A percentile compares a stretch with the other conserved stretches of the same genome.
Evolutionary conservation across 345 rosid genomes (phyloP).

Genomic region (Populus simonii): DNA sequence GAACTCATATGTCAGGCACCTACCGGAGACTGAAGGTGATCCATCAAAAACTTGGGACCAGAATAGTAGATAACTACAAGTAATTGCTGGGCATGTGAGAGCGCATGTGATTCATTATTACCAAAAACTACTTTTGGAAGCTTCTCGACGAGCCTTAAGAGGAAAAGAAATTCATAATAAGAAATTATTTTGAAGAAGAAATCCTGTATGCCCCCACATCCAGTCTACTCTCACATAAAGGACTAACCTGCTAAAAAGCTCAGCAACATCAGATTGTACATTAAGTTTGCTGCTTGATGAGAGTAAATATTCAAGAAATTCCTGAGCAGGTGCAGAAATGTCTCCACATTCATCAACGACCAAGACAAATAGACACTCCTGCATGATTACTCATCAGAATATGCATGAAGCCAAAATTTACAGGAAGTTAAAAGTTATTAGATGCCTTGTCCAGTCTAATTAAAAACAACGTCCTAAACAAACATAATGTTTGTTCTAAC

Average conservation of each 20-base stretch:
- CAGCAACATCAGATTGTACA: conserved; percentile 49
- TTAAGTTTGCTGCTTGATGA: conserved; percentile 33
- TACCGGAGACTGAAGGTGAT: conserved; percentile 87
- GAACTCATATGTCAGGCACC: conserved; percentile 18
- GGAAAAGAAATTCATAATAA: conserved; percentile 7
- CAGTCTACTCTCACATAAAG: conserved; percentile 16
- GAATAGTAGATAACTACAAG: conserved; percentile 74
- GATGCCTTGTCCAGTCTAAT: no score
- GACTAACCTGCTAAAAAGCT: conserved; percentile 66
- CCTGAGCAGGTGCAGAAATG: conserved; percentile 65
- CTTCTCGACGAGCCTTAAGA: conserved; percentile 68
- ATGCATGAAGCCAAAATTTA: conserved; percentile 10
- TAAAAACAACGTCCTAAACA: no score
- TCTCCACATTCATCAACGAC: conserved; percentile 75
- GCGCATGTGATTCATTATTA: conserved; percentile 65
- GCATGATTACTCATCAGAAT: conserved; percentile 30
- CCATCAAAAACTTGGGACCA: conserved; percentile 68
- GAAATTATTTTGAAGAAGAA: conserved; percentile 5
- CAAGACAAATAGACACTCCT: conserved; percentile 84
- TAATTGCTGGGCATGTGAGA: conserved; percentile 71
- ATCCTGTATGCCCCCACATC: neutral
- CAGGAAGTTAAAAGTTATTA: neutral
- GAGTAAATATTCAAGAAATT: conserved; percentile 52
- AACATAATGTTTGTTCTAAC: no score
- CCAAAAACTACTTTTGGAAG: conserved; percentile 81